Percentiles rank a stretch among this genome's conserved stretches.
Evolutionary conservation across 2,329 filamentous ascomycete species (phyloP).

Genomic region (Boeremia lycopersici): DNA sequence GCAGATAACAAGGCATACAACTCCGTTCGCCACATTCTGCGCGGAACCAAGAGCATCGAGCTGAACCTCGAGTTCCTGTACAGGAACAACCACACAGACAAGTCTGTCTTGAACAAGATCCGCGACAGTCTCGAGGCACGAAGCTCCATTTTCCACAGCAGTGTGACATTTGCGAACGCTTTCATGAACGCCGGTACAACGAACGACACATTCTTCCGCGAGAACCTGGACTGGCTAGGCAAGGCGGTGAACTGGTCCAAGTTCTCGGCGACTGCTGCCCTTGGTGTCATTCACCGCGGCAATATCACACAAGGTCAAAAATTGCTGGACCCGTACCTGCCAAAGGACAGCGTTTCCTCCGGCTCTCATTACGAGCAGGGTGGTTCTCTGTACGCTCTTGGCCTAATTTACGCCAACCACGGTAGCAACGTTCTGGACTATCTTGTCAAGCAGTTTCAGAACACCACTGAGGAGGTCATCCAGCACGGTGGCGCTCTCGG

Average conservation of each 20-base stretch:
- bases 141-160: slow-evolving; percentile 98
- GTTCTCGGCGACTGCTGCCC: slow-evolving; percentile 93
- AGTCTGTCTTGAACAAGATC: slow-evolving; percentile 92
- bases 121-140: slow-evolving; percentile 93
- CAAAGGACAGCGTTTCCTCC: slow-evolving; percentile 71
- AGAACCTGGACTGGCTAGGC: slow-evolving; percentile 96
- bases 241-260: slow-evolving; percentile 99
- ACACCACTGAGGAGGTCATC: slow-evolving; percentile 86
- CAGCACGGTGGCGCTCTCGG: slow-evolving; percentile 96
- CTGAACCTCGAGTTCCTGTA: slow-evolving; percentile 96
- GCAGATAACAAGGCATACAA: slow-evolving; percentile 61
- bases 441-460: slow-evolving; percentile 74
- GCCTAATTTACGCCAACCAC: slow-evolving; percentile 96
- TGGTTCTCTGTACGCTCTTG: slow-evolving; percentile 92
- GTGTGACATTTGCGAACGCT: slow-evolving; percentile 95
- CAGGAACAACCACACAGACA: slow-evolving; percentile 91
- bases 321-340: slow-evolving; percentile 91
- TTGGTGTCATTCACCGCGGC: slow-evolving; percentile 95
- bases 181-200: slow-evolving; percentile 99
- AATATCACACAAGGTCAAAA: slow-evolving; percentile 94
- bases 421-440: slow-evolving; percentile 87
- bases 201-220: slow-evolving; percentile 97
- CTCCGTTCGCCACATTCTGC: slow-evolving; percentile 68
- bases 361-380: slow-evolving; percentile 96
- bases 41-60: slow-evolving; percentile 91